Base-by-base conservation (phyloP, 768 basidiomycete genomes). In the Myochromella boudieri region DNA sequence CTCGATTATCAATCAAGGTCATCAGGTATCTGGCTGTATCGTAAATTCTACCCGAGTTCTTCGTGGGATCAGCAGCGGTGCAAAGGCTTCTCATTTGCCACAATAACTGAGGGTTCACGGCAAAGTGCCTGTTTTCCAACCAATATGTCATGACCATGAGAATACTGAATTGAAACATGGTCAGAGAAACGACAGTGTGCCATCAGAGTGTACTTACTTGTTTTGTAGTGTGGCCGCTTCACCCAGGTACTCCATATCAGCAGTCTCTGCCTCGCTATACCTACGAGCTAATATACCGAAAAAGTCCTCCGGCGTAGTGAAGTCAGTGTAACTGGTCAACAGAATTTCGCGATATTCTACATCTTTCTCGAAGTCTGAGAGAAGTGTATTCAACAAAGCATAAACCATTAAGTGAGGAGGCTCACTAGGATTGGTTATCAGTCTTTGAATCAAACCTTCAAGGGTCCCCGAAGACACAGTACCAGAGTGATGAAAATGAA, bases 281-380 rank as follows among this genome's bases (percentile, higher is more conserved):
- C 66, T 73, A 29, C 63, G 67, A 38, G 64, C 52, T 14, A 78
- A 49, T 15, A 68, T 55, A 5, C 46, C 50, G 48, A 76, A 71
- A 12, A 78, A 52, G 21, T 66, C 68, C 38, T 71, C 68, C 3
- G 70, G 59, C 5, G 70, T 69, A 1, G 72, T 68, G 49, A 76
- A 78, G 32, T 72, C 70, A 15, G 61, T 57, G 55, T 65, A 77
- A 9, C 68, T 70, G 1, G 66, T 64, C 18, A 80, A 62, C 26
- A 80, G 58, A 28, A 67, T 58, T 47, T 73, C 71, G 41, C 65
- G 60, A 49, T 69, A 72, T 28, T 74, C 69, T 7, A 53, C 27
- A 42, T 71, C 68, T 24, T 60, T 63, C 34, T 60, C 57, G 37
- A 58, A 39, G 51, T 66, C 67, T 75, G 44, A 12, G 18, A 25